phyloP scores from a whole-genome alignment of 1,139 yeast species.

The Sugiyamaella xylanicola region DNA sequence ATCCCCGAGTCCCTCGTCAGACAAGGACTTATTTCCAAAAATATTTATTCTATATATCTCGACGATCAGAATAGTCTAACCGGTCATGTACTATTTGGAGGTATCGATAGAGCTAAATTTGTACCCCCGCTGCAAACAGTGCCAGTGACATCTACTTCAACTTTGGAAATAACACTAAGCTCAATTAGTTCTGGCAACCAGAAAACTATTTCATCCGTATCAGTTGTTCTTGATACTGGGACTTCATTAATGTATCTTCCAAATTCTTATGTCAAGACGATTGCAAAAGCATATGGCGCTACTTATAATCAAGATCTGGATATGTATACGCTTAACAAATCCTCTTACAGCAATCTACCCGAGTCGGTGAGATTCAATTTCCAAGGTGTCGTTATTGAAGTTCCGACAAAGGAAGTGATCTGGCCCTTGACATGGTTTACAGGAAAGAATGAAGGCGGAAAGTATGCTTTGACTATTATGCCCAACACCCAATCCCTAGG shows the following conservation, averaged over 20 bases:
- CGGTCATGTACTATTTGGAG: constrained; percentile 61
- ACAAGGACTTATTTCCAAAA: constrained; percentile 54
- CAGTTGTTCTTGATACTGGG: constrained; percentile 43
- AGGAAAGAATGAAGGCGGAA: constrained; percentile 24
- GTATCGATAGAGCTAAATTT: constrained; percentile 57
- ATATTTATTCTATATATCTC: constrained; percentile 58
- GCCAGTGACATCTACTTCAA: constrained; percentile 40
- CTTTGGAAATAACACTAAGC: constrained; percentile 28
- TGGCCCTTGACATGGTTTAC: constrained; percentile 36
- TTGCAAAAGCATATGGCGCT: constrained; percentile 41
- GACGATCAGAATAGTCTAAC: constrained; percentile 44
- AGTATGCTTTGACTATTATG: constrained; percentile 31
- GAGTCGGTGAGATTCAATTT: constrained; percentile 44
- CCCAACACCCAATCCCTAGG: constrained; percentile 34
- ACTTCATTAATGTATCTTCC: constrained; percentile 43
- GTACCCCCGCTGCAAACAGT: constrained; percentile 50
- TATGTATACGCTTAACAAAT: constrained; percentile 44
- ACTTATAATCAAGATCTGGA: constrained; percentile 41
- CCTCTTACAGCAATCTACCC: constrained; percentile 31
- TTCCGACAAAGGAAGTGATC: constrained; percentile 47
- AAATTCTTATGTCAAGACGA: constrained; percentile 29
- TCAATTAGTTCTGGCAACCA: constrained; percentile 20
- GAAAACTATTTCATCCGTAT: constrained; percentile 14
- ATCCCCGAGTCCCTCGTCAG: constrained; percentile 58
- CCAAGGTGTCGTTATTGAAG: constrained; percentile 47